Evolutionary conservation across 441 rosid genomes (phyloP).

Genomic region (Adansonia madagascariensis): DNA sequence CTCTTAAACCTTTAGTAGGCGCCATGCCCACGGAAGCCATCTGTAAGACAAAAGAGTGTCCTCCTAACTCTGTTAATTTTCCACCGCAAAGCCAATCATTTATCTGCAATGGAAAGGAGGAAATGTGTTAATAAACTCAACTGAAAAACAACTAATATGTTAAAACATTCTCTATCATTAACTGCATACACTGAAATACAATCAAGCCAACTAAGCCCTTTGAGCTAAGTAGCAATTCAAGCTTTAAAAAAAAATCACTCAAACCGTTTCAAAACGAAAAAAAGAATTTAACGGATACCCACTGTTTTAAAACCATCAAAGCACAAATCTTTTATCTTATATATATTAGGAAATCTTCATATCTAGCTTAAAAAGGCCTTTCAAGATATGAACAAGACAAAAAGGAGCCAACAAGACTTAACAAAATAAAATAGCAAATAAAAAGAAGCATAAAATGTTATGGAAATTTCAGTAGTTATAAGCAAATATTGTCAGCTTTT

Average conservation of each 20-base stretch:
- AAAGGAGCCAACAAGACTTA: conserved; percentile 5
- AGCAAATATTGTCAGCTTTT: neutral
- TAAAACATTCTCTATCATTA: neutral
- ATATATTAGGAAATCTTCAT: neutral
- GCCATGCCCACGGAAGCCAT: conserved; percentile 83
- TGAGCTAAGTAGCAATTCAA: neutral
- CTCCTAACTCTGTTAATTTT: conserved; percentile 35
- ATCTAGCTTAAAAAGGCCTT: neutral
- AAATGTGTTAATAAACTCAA: conserved; percentile 2
- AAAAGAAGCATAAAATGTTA: neutral
- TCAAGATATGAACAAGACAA: neutral
- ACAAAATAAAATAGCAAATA: neutral
- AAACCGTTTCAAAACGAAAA: neutral
- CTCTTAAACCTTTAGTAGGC: conserved; percentile 68
- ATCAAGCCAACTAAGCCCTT: neutral
- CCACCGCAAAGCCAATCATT: conserved; percentile 38
- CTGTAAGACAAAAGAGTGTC: conserved; percentile 34
- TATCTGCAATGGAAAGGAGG: conserved; percentile 39
- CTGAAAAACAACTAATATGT: neutral
- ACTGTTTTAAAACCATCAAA: neutral
- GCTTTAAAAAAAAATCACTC: neutral
- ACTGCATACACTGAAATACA: neutral
- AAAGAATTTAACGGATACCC: neutral
- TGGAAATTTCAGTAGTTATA: neutral
- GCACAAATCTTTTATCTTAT: neutral